Base-by-base conservation (phyloP, 805 yeast species). In the Lipomyces sp. region DNA sequence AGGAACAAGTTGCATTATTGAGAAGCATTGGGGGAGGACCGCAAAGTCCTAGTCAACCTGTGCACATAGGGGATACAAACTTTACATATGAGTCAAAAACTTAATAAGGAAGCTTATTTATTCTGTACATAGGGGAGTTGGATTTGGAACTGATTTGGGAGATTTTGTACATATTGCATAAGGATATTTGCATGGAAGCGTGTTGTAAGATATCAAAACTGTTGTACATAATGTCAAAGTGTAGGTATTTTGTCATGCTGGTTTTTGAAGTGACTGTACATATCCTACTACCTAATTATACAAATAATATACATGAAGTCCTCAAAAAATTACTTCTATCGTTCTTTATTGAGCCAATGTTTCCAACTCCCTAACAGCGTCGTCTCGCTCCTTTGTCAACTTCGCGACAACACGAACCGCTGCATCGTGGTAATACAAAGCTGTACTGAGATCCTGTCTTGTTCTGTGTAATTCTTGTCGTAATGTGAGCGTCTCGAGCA, bases 401-500 rank as follows among this genome's bases (percentile, higher is more conserved):
- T 83, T 82, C 0, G 96, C 87, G 0, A 94, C 96, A 0, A 93
- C 97, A 64, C 93, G 80, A 2, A 90, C 87, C 1, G 97, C 96
- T 0, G 98, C 97, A 75, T 93, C 98, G 69, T 90, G 90, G 73
- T 88, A 89, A 73, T 92, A 93, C 53, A 92, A 78, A 0, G 97
- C 88, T 1, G 89, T 79, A 37, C 95, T 87, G 59, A 93, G 79
- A 73, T 92, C 94, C 71, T 89, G 86, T 65, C 89, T 84, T 0
- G 92, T 82, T 32, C 81, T 80, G 60, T 82, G 84, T 50, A 92
- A 80, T 71, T 89, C 92, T 75, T 90, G 89, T 67, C 95, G 82
- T 69, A 93, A 79, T 51, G 87, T 84, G 73, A 91, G 92, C 29
- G 89, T 82, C 74, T 94, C 98, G 60, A 93, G 79, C 35, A 94